Percentiles rank a stretch among this genome's conserved stretches.
These are phyloP conservation scores for Candida sp. DNA, from an alignment of 1,139 yeast species.

Conservation along the genomic window DNA sequence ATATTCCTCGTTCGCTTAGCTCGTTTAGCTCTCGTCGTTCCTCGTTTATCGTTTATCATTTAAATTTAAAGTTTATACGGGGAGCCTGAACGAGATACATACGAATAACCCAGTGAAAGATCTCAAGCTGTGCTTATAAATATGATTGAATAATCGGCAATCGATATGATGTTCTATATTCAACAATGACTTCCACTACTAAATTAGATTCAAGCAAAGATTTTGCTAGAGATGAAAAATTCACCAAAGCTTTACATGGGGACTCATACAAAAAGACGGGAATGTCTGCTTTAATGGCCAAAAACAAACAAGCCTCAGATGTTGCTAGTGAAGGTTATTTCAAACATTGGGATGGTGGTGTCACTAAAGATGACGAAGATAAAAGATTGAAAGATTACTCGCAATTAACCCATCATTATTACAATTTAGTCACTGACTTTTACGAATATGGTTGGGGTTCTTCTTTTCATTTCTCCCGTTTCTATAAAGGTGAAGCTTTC, in stretches of 20 bases:
- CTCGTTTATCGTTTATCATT: not conserved
- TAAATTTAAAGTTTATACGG: not conserved
- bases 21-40: not conserved
- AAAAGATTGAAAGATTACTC: slow-evolving; percentile 83
- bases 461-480: slow-evolving; percentile 94
- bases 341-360: slow-evolving; percentile 95
- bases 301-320: slow-evolving; percentile 73
- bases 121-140: not conserved
- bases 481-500: slow-evolving; percentile 91
- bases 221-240: slow-evolving; percentile 52
- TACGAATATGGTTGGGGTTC: slow-evolving; percentile 99
- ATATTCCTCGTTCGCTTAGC: too few species aligned
- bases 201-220: slow-evolving; percentile 22
- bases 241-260: slow-evolving; percentile 88
- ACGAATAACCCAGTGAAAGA: not conserved
- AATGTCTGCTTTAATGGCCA: slow-evolving; percentile 69
- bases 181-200: not conserved
- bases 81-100: not conserved
- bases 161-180: not conserved
- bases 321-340: slow-evolving; percentile 89
- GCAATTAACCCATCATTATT: slow-evolving; percentile 89
- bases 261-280: slow-evolving; percentile 67
- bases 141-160: not conserved
- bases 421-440: slow-evolving; percentile 93
- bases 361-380: slow-evolving; percentile 71